These are phyloP conservation scores for Lolium rigidum DNA, from an alignment of 176 grass and related monocot genomes.

Conservation along the genomic window DNA sequence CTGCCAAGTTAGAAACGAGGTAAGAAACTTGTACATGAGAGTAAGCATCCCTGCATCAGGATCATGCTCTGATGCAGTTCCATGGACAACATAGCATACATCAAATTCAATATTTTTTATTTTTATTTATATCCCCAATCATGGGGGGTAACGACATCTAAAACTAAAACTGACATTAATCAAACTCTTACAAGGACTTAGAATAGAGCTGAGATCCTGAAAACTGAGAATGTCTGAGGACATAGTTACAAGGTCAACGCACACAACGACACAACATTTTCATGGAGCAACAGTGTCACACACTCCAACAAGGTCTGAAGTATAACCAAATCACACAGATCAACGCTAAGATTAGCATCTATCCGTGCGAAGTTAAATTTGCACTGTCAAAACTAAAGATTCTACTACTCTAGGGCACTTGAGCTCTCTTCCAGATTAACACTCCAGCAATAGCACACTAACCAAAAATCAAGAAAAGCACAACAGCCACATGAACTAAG, in stretches of 20 bases:
- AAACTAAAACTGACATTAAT: background rate
- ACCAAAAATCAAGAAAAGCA: background rate
- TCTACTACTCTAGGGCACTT: background rate
- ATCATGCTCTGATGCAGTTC: too few relatives aligned
- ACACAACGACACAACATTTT: background rate
- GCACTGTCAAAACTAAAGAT: conserved; percentile 11
- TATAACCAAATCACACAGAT: conserved; percentile 2
- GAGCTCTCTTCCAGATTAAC: background rate
- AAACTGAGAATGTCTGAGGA: too few relatives aligned
- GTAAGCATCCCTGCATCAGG: background rate
- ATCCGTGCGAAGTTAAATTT: background rate
- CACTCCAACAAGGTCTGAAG: background rate
- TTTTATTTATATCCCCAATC: background rate
- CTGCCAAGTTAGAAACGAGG: background rate
- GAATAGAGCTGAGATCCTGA: too few relatives aligned
- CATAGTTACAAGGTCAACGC: background rate
- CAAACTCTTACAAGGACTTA: background rate
- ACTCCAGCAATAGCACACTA: conserved; percentile 1
- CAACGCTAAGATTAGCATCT: background rate
- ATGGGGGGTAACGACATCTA: background rate
- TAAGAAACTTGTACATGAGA: background rate
- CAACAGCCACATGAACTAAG: background rate
- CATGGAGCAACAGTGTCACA: conserved; percentile 9
- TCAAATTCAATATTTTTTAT: background rate
- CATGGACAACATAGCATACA: background rate